Percentiles rank a stretch among this genome's conserved stretches.
These are phyloP conservation scores for Pelargonium nanum DNA, from an alignment of 345 rosid species.

Conservation along the genomic window DNA sequence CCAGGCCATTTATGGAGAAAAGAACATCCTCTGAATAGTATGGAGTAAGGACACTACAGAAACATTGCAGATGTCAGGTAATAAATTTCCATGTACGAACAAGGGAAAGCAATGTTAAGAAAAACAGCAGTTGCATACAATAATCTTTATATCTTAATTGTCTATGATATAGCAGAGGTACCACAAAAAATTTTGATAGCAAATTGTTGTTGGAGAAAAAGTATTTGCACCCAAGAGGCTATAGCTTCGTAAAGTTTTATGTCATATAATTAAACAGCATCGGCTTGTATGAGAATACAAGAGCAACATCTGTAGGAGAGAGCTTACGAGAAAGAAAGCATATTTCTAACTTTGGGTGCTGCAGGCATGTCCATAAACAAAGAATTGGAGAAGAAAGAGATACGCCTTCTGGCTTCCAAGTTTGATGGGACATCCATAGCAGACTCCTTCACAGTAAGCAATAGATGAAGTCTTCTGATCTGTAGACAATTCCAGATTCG, in stretches of 20 bases:
- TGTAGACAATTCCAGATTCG: conserved; percentile 12
- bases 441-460: conserved; percentile 95
- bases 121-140: too few relatives aligned
- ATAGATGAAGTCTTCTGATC: conserved; percentile 57
- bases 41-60: conserved; percentile 83
- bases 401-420: conserved; percentile 94
- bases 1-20: conserved; percentile 67
- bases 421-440: conserved; percentile 99
- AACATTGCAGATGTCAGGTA: conserved; percentile 7
- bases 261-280: too few relatives aligned
- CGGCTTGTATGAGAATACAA: background rate
- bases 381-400: conserved; percentile 96
- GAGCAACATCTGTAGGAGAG: conserved; percentile 6
- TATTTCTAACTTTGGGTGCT: conserved; percentile 98
- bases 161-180: too few relatives aligned
- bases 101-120: background rate
- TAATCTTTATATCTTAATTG: too few relatives aligned
- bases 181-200: too few relatives aligned
- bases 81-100: background rate
- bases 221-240: too few relatives aligned
- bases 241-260: too few relatives aligned
- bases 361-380: conserved; percentile 95
- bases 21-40: conserved; percentile 89
- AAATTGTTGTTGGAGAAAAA: too few relatives aligned
- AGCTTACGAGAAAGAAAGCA: conserved; percentile 98